Evolutionary conservation across 2,329 filamentous ascomycete genomes (phyloP).

Genomic region (Macrophomina tecta): DNA sequence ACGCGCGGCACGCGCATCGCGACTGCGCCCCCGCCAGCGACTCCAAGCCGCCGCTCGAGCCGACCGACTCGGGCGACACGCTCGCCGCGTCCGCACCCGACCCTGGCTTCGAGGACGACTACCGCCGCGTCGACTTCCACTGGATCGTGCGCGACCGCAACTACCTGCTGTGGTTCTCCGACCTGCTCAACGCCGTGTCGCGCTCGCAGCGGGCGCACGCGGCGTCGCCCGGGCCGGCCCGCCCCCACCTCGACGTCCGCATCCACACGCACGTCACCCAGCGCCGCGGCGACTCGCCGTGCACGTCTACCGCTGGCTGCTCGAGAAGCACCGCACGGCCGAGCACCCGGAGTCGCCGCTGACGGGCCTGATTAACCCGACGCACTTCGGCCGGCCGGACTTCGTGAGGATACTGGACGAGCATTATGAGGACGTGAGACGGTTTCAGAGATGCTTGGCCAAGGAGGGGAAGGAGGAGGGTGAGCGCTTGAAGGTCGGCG

Average conservation of each 20-base stretch:
- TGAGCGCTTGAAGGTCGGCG: slow-evolving; percentile 55
- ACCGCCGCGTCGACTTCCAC: slow-evolving; percentile 64
- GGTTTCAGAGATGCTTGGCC: slow-evolving; percentile 28
- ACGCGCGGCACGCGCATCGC: slow-evolving; percentile 24
- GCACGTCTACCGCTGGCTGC: slow-evolving; percentile 62
- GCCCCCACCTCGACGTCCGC: slow-evolving; percentile 57
- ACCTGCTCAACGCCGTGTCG: slow-evolving; percentile 57
- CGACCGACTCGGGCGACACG: slow-evolving; percentile 29
- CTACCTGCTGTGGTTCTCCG: slow-evolving; percentile 63
- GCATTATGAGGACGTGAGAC: slow-evolving; percentile 60
- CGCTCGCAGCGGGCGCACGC: slow-evolving; percentile 39
- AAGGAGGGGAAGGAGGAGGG: slow-evolving; percentile 34
- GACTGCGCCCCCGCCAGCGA: no score
- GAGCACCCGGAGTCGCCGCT: slow-evolving; percentile 59
- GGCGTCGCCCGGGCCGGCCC: slow-evolving; percentile 33
- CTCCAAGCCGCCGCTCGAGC: slow-evolving; percentile 33
- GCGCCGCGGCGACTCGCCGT: slow-evolving; percentile 59
- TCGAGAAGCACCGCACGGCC: slow-evolving; percentile 62
- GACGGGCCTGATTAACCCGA: slow-evolving; percentile 60
- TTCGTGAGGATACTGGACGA: slow-evolving; percentile 59
- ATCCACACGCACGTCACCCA: slow-evolving; percentile 64
- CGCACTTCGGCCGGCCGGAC: slow-evolving; percentile 62
- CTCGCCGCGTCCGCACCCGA: slow-evolving; percentile 28
- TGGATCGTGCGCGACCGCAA: slow-evolving; percentile 66
- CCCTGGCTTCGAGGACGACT: slow-evolving; percentile 40